Conservation (phyloP, 768 basidiomycete species). For the Macrocybe gigantea region DNA sequence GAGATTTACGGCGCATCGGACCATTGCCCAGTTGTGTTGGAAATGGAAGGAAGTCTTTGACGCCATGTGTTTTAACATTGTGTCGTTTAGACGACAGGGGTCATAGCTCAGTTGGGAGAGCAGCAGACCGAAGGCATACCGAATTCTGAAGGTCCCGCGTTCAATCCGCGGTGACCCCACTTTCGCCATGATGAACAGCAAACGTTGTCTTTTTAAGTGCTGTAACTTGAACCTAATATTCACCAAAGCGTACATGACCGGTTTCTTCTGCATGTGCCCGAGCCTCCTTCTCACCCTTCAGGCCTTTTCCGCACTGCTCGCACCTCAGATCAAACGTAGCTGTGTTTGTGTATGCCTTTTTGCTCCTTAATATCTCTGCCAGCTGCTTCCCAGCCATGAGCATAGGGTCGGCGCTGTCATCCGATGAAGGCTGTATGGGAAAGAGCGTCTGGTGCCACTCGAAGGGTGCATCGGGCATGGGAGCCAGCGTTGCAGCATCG, state of each 20-base stretch:
- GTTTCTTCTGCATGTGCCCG: constrained; percentile 82
- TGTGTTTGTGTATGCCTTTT: constrained; percentile 88
- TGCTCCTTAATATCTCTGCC: constrained; percentile 63
- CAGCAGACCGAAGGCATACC: constrained; percentile 50
- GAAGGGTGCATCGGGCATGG: constrained; percentile 62
- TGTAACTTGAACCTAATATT: constrained; percentile 36
- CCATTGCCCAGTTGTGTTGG: constrained; percentile 77
- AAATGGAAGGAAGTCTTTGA: constrained; percentile 43
- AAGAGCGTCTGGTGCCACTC: constrained; percentile 92
- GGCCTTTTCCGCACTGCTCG: constrained; percentile 75
- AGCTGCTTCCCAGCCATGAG: constrained; percentile 64
- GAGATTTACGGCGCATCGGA: constrained; percentile 88
- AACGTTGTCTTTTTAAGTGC: constrained; percentile 4
- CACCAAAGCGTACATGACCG: constrained; percentile 81
- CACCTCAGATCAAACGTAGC: constrained; percentile 88
- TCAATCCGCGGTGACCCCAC: constrained; percentile 72
- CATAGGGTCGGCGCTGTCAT: constrained; percentile 41
- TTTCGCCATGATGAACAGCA: constrained; percentile 9
- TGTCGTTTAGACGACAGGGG: constrained; percentile 15
- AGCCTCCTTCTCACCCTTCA: constrained; percentile 94
- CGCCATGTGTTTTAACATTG: too few species aligned
- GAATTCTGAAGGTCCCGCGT: constrained; percentile 65
- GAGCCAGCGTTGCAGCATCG: constrained; percentile 83
- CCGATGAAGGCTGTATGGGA: constrained; percentile 30
- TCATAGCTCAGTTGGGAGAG: constrained; percentile 66